These are phyloP conservation scores for Conticribra weissflogii DNA, from an alignment of 108 stramenopile genomes.

Conservation along the genomic window DNA sequence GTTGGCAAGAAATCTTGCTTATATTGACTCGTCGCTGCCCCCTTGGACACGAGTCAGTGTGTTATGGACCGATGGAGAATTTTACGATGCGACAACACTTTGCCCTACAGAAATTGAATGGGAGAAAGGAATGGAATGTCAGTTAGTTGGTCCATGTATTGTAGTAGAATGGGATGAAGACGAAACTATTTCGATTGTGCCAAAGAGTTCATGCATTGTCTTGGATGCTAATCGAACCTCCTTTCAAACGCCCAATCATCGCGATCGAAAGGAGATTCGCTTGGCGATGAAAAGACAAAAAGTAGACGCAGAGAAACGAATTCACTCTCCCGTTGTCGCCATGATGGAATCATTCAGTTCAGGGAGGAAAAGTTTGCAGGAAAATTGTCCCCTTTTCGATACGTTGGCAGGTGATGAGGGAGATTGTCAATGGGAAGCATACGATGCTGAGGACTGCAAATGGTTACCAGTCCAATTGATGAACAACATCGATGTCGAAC, in stretches of 20 bases:
- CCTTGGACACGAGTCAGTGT: slow-evolving; percentile 30
- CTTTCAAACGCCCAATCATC: too few relatives aligned
- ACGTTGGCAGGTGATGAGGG: not conserved
- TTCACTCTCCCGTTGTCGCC: slow-evolving; percentile 27
- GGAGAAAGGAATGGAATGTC: slow-evolving; percentile 15
- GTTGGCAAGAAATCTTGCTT: slow-evolving; percentile 34
- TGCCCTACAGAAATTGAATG: slow-evolving; percentile 24
- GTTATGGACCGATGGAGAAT: slow-evolving; percentile 41
- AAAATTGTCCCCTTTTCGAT: slow-evolving; percentile 4
- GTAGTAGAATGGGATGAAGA: slow-evolving; percentile 44
- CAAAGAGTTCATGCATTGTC: too few relatives aligned
- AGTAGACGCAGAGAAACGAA: slow-evolving; percentile 3
- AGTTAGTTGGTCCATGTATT: slow-evolving; percentile 27
- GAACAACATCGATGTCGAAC: slow-evolving; percentile 9
- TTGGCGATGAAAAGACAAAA: slow-evolving; percentile 3
- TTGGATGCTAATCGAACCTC: too few relatives aligned
- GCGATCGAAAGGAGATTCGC: too few relatives aligned
- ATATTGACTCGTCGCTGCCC: slow-evolving; percentile 31
- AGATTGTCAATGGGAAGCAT: slow-evolving; percentile 34
- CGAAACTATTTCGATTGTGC: slow-evolving; percentile 32
- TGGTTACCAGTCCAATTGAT: slow-evolving; percentile 36
- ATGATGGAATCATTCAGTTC: slow-evolving; percentile 27
- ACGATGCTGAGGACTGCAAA: slow-evolving; percentile 47
- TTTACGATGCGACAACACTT: slow-evolving; percentile 18
- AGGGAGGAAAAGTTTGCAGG: slow-evolving; percentile 21